Evolutionary conservation across 805 yeast species (phyloP).

Genomic region (Cephaloascus albidus): DNA sequence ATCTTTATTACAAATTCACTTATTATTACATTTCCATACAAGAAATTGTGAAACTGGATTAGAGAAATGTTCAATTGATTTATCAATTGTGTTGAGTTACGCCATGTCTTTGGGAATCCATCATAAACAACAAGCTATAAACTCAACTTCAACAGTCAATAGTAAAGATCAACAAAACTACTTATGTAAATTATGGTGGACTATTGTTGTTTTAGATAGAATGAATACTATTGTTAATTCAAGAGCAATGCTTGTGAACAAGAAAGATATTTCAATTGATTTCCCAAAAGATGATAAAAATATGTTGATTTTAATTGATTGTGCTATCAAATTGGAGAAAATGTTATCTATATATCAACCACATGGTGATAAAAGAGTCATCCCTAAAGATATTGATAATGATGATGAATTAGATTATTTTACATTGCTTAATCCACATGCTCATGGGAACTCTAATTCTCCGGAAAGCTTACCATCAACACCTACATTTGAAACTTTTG

Average conservation of each 20-base stretch:
- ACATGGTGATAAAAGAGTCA: slow-evolving; percentile 11
- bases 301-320: slow-evolving; percentile 18
- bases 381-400: slow-evolving; percentile 13
- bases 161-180: slow-evolving; percentile 6
- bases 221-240: slow-evolving; percentile 27
- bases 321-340: slow-evolving; percentile 19
- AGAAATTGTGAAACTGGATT: slow-evolving; percentile 14
- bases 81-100: slow-evolving; percentile 14
- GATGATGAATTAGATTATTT: slow-evolving; percentile 3
- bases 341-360: slow-evolving; percentile 29
- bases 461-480: not conserved
- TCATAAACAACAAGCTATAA: slow-evolving; percentile 11
- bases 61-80: not conserved
- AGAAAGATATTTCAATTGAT: slow-evolving; percentile 25
- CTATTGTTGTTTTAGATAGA: slow-evolving; percentile 26
- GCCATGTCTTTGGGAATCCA: slow-evolving; percentile 25
- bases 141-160: slow-evolving; percentile 16
- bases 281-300: slow-evolving; percentile 14
- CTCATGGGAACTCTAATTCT: too few species aligned
- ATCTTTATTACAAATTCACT: slow-evolving; percentile 22
- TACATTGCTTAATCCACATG: too few species aligned
- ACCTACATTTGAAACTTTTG: not conserved
- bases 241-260: slow-evolving; percentile 23
- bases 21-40: slow-evolving; percentile 24
- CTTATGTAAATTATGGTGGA: slow-evolving; percentile 22